phyloP scores from a whole-genome alignment of 257 asterid species.

The Nicotiana otophora region DNA sequence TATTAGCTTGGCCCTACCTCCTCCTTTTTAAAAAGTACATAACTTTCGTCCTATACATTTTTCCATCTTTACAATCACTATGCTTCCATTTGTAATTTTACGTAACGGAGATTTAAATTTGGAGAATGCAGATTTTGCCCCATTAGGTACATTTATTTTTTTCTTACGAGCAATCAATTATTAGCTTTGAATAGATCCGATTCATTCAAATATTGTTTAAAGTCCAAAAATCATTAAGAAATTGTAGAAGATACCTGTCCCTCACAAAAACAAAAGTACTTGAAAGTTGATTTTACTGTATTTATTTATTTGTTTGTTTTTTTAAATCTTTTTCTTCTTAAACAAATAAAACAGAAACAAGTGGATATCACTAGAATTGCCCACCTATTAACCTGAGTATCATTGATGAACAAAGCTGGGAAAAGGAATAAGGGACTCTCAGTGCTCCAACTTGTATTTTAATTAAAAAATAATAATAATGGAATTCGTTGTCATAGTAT shows the following conservation, averaged over 20 bases:
- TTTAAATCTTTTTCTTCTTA: too few relatives aligned
- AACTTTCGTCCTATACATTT: neutral
- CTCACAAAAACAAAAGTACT: neutral
- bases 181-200: too few relatives aligned
- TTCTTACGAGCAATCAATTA: too few relatives aligned
- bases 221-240: too few relatives aligned
- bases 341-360: neutral
- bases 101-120: too few relatives aligned
- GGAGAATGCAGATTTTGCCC: too few relatives aligned
- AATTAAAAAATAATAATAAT: slow-evolving; percentile 18
- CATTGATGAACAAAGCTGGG: neutral
- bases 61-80: too few relatives aligned
- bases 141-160: too few relatives aligned
- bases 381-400: neutral
- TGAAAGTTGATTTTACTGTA: neutral
- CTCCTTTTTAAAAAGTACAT: neutral
- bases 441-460: slow-evolving; percentile 45
- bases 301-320: neutral
- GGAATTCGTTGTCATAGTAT: slow-evolving; percentile 47
- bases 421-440: neutral
- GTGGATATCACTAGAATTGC: neutral
- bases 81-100: too few relatives aligned
- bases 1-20: neutral
- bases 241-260: neutral
- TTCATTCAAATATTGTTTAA: too few relatives aligned